Conservation (phyloP, 257 asterid genomes). For the Plantago ovata region DNA sequence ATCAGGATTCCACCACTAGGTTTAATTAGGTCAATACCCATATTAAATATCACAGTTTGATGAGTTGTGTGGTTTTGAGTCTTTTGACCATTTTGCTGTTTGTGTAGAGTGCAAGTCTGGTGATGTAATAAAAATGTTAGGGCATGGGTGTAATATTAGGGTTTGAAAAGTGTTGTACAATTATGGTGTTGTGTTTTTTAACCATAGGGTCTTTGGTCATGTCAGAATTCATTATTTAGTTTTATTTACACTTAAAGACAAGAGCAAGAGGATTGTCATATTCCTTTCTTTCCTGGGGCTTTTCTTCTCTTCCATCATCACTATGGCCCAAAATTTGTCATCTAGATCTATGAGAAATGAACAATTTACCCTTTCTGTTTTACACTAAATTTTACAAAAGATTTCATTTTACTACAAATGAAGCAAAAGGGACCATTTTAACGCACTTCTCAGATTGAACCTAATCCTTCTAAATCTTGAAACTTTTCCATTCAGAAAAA, state of each 20-base stretch:
- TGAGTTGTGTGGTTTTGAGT: no score
- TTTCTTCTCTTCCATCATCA: slow-evolving; percentile 1
- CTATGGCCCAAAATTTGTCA: no score
- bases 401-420: no score
- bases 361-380: slow-evolving; percentile 18
- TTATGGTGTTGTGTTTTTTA: slow-evolving; percentile 20
- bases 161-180: slow-evolving; percentile 28
- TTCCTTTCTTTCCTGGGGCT: slow-evolving; percentile 21
- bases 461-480: no score
- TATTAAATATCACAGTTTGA: slow-evolving; percentile 19
- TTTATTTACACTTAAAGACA: slow-evolving; percentile 31
- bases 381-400: background rate
- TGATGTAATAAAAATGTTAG: slow-evolving; percentile 20
- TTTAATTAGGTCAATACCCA: slow-evolving; percentile 24
- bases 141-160: slow-evolving; percentile 42
- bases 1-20: slow-evolving; percentile 23
- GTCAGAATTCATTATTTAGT: slow-evolving; percentile 46
- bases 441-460: no score
- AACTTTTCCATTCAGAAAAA: no score
- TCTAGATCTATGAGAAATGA: slow-evolving; percentile 11
- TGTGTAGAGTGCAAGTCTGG: background rate
- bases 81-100: slow-evolving; percentile 34
- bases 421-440: no score
- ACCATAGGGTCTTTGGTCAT: slow-evolving; percentile 55
- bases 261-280: slow-evolving; percentile 24